Evolutionary conservation across 78 protist species (phyloP).

Genomic region (Cavenderia fasciculata): DNA sequence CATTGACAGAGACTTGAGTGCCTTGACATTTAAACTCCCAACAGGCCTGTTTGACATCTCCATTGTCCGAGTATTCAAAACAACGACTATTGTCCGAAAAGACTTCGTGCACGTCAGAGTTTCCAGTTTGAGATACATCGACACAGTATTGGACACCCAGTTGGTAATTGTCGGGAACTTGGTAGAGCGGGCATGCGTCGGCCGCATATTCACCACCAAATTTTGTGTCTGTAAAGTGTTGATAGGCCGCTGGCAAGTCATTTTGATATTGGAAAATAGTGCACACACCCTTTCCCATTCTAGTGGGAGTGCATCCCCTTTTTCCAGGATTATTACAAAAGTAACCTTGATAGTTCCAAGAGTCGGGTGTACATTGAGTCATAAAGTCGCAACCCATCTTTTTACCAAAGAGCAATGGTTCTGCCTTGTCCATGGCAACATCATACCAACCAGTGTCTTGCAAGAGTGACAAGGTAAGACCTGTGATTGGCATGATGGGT

Average conservation of each 20-base stretch:
- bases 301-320: conserved; percentile 45
- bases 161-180: neutral
- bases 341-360: conserved; percentile 39
- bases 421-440: neutral
- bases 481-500: neutral
- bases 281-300: conserved; percentile 52
- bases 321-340: neutral
- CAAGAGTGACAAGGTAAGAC: conserved; percentile 21
- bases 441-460: conserved; percentile 65
- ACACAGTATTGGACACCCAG: neutral
- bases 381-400: conserved; percentile 42
- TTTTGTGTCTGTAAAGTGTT: conserved; percentile 32
- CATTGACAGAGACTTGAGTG: neutral
- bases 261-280: neutral
- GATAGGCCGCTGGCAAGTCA: conserved; percentile 11
- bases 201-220: conserved; percentile 48
- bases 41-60: conserved; percentile 8
- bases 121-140: neutral
- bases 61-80: conserved; percentile 16
- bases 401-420: conserved; percentile 28
- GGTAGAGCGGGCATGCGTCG: conserved; percentile 54
- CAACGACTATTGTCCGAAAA: conserved; percentile 40
- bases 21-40: conserved; percentile 34
- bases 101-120: conserved; percentile 2
- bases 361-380: neutral